Evolutionary conservation across 306 rosid genomes (phyloP), one percentile per base, ranked within the genome.

Genomic region (Chamaecrista fasciculata): DNA sequence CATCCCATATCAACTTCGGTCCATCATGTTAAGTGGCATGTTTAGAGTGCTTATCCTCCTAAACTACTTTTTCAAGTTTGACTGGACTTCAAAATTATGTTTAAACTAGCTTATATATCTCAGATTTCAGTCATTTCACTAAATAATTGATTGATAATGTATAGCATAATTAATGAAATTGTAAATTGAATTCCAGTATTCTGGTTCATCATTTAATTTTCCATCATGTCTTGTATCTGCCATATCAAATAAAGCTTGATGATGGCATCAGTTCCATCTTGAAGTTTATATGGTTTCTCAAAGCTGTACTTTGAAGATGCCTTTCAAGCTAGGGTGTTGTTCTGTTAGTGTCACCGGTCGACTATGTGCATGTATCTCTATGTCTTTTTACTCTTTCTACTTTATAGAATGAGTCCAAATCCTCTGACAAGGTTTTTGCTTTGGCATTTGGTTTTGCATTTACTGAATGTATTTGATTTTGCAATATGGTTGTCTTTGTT

Each of bases 391-490:
- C 57, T 34, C 34, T 26, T 21, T 56, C 69, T 65, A 40, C 33
- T 40, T 57, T 39, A 36, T 25, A 11, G 2, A n/a, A 19, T 37
- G 64, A 9, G 63, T 60, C 42, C 14, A 26, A 43, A 20, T 66
- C 28, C 44, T 23, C 49, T 23, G 46, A 18, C 19, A 72, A 53
- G 28, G 46, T 18, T 51, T 67, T 62, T 39, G 37, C 62, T 67
- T 73, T 64, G 58, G 74, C 62, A 25, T 5, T 50, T 57, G 53
- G 37, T 60, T 53, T 49, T 74, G 40, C 24, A 10, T 59, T 70
- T 36, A 5, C 21, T 25, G 47, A 50, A 62, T 51, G 26, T 29
- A 14, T 51, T 28, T 76, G 67, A 6, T 70, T 64, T 20, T 64
- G 69, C 20, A 44, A 70, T 20, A 8, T 70, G 33, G 48, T 8